Conservation (phyloP, 2,329 filamentous ascomycete genomes). For the Verticillium zaregamsianum region DNA sequence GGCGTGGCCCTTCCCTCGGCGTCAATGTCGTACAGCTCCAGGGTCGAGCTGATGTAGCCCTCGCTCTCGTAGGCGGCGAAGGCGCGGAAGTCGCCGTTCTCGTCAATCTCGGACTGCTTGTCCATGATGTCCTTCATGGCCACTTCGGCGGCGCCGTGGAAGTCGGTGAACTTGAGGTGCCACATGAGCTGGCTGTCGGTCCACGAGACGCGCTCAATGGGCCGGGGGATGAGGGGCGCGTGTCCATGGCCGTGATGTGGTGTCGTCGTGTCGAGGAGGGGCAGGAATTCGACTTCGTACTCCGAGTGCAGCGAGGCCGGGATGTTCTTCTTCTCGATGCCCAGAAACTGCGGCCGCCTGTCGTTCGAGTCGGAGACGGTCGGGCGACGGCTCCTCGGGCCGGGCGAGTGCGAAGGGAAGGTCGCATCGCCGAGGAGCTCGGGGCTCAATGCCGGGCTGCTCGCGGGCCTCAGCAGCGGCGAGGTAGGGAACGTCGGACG, state of each 20-base stretch:
- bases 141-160: conserved; percentile 32
- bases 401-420: conserved; percentile 4
- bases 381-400: conserved; percentile 19
- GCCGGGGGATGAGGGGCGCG: neutral
- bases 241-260: neutral
- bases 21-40: conserved; percentile 54
- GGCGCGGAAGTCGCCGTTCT: conserved; percentile 22
- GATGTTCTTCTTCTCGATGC: conserved; percentile 6
- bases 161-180: conserved; percentile 34
- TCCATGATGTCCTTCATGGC: conserved; percentile 31
- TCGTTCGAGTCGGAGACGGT: conserved; percentile 19
- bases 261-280: conserved; percentile 7
- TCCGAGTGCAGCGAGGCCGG: conserved; percentile 14
- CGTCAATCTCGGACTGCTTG: conserved; percentile 26
- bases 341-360: conserved; percentile 4
- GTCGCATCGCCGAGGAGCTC: conserved; percentile 3
- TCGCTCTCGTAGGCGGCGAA: conserved; percentile 32
- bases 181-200: conserved; percentile 37
- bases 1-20: conserved; percentile 34
- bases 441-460: conserved; percentile 9
- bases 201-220: conserved; percentile 10
- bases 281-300: conserved; percentile 13
- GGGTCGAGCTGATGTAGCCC: conserved; percentile 42
- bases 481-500: conserved; percentile 30
- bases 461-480: conserved; percentile 39